These are phyloP conservation scores for Mortierella sp. DNA, from an alignment of 371 early-diverging fungal species.

Conservation along the genomic window DNA sequence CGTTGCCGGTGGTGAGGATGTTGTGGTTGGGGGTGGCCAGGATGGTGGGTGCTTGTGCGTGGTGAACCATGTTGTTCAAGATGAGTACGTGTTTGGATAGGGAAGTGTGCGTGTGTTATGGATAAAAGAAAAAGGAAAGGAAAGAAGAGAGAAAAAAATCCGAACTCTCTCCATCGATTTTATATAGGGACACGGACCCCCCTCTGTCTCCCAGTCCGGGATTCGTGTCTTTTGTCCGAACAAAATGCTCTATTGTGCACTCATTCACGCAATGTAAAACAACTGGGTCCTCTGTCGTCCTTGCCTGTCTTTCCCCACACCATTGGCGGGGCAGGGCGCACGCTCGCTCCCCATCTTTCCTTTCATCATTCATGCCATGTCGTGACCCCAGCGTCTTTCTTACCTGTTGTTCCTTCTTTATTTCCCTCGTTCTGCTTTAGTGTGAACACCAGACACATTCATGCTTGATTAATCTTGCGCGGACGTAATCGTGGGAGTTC, in stretches of 20 bases:
- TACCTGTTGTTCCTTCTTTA: not conserved
- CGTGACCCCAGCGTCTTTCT: not conserved
- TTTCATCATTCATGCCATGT: not conserved
- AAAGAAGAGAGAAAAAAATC: not conserved
- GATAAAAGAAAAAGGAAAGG: not conserved
- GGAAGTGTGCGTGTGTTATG: not conserved
- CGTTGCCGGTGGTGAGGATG: slow-evolving; percentile 29
- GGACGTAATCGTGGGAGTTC: not conserved
- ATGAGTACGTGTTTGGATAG: not conserved
- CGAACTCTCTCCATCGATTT: not conserved
- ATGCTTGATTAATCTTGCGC: not conserved
- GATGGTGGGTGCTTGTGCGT: not conserved
- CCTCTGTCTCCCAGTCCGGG: slow-evolving; percentile 3
- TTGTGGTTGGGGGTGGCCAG: slow-evolving; percentile 21
- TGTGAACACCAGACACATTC: not conserved
- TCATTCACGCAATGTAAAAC: not conserved
- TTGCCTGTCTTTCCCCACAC: not conserved
- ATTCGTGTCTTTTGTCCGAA: not conserved
- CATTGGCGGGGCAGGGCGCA: not conserved
- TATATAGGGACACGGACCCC: not conserved
- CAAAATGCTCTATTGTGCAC: not conserved
- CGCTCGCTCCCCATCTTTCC: not conserved
- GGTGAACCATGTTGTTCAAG: slow-evolving; percentile 6
- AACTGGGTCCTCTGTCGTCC: not conserved
- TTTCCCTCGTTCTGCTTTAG: not conserved